Base-by-base conservation (phyloP, 305 asterid genomes). In the Rubia tinctorum region DNA sequence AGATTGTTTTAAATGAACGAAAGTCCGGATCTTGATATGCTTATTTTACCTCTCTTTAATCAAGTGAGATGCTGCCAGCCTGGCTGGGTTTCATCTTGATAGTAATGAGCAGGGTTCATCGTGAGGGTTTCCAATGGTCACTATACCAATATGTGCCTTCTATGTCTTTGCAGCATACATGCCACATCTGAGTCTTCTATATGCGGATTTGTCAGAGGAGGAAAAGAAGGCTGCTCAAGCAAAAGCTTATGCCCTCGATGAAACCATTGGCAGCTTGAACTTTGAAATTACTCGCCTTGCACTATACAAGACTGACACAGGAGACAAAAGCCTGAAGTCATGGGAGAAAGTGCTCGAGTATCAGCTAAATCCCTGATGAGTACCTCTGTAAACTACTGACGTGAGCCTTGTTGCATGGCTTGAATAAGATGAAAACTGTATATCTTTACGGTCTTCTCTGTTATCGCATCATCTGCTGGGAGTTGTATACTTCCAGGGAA, bases 161-260 rank as follows among this genome's bases (percentile, higher is more conserved):
- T 84, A 63, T 69, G 73, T 47, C 71, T 53, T 65, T 80, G 78
- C 88, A 94, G 99, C 96, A 66, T 94, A 89, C 79, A 89, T 90
- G 98, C 98, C 98, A n/a, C 99, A 94, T 83, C 76, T 94, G 83
- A 94, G 96, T 88, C 84, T 94, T 71, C 86, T 92, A 7, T 90
- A 94, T 59, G 96, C 86, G 9, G 96, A 92, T 58, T 73, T 89
- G 68, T 78, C 89, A 0, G 97, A 86, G 0, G 95, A 90, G 71
- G 90, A 83, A 82, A 89, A 92, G 89, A 87, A 82, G 81, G 72
- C 77, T 7, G 97, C 97, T 72, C 88, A 77, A 80, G 91, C 82
- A 75, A 95, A 83, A 78, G 95, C 88, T 74, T 78, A 78, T 60
- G 76, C 76, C 64, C 87, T 95, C 0, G 99, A 92, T 58, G 83